Percentiles rank a stretch among this genome's conserved stretches.
Conservation (phyloP, 345 rosid genomes). For the Eucalyptus polyanthemos region DNA sequence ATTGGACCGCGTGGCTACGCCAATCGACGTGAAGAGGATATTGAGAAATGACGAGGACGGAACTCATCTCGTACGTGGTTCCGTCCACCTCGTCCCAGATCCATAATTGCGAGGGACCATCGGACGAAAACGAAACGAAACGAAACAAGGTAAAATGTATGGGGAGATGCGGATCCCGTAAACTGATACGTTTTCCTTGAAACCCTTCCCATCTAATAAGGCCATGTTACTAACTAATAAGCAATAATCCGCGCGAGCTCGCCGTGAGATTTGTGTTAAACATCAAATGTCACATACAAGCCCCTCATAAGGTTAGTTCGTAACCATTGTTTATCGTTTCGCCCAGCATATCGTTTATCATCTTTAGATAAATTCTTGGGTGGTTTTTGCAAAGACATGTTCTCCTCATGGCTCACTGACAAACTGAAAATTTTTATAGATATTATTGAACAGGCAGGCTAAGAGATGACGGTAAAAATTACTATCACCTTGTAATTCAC, state of each 20-base stretch:
- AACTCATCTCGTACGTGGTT: no score
- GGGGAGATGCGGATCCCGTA: not conserved
- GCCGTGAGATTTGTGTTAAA: no score
- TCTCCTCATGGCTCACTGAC: not conserved
- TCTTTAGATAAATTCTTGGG: not conserved
- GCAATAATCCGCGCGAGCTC: no score
- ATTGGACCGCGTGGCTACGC: not conserved
- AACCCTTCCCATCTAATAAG: no score
- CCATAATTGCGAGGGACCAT: no score
- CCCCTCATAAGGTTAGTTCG: no score
- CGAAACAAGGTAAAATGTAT: no score
- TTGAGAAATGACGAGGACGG: not conserved
- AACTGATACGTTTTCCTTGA: no score
- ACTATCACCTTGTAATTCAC: fast-evolving
- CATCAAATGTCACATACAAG: no score
- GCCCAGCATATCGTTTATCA: not conserved
- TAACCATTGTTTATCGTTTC: not conserved
- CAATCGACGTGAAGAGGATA: not conserved
- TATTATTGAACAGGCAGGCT: not conserved
- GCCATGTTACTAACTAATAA: no score
- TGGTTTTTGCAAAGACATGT: not conserved
- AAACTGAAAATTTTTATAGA: not conserved
- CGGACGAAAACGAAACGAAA: no score
- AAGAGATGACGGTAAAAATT: not conserved
- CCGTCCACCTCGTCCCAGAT: no score